Percentiles rank a stretch among this genome's conserved stretches.
Conservation (phyloP, 495 filamentous ascomycete species). For the Thozetella sp. region DNA sequence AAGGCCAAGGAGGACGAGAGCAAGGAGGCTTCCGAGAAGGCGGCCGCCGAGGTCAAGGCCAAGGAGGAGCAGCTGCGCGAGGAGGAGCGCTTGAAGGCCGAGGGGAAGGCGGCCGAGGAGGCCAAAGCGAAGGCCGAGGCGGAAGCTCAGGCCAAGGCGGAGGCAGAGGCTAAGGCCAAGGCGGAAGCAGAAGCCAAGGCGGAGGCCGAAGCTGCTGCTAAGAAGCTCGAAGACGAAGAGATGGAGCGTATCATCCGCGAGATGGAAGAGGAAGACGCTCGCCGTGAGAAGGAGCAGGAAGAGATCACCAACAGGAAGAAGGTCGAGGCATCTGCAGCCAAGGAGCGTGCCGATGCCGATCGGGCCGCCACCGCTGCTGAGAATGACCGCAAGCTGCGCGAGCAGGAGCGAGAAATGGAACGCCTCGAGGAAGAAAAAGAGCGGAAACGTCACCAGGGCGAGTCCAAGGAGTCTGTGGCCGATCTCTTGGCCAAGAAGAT, state of each 20-base stretch:
- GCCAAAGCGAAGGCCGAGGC: slow-evolving; percentile 67
- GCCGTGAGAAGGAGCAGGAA: slow-evolving; percentile 38
- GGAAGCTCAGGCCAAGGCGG: slow-evolving; percentile 58
- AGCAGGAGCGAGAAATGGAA: slow-evolving; percentile 57
- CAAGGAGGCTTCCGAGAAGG: slow-evolving; percentile 51
- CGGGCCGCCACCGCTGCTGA: slow-evolving; percentile 41
- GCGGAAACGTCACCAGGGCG: slow-evolving; percentile 38
- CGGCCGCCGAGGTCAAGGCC: slow-evolving; percentile 63
- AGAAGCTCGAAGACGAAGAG: slow-evolving; percentile 43
- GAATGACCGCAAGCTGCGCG: slow-evolving; percentile 59
- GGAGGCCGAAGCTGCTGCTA: slow-evolving; percentile 42
- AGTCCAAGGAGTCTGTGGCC: slow-evolving; percentile 33
- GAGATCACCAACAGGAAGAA: slow-evolving; percentile 40
- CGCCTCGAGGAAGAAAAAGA: slow-evolving; percentile 56
- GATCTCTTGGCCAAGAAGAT: slow-evolving; percentile 42
- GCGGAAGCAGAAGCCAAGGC: slow-evolving; percentile 46
- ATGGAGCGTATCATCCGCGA: slow-evolving; percentile 43
- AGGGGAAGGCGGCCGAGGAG: slow-evolving; percentile 70
- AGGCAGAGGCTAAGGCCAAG: slow-evolving; percentile 52
- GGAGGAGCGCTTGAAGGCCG: slow-evolving; percentile 42
- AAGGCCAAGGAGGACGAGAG: slow-evolving; percentile 42
- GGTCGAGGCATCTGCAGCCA: slow-evolving; percentile 47
- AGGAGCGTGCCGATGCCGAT: slow-evolving; percentile 55
- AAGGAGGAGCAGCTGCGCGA: slow-evolving; percentile 44
- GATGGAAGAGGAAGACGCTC: slow-evolving; percentile 15